Base-by-base conservation (phyloP, 352 stramenopile genomes). In the Aphanomyces cochlioides region DNA sequence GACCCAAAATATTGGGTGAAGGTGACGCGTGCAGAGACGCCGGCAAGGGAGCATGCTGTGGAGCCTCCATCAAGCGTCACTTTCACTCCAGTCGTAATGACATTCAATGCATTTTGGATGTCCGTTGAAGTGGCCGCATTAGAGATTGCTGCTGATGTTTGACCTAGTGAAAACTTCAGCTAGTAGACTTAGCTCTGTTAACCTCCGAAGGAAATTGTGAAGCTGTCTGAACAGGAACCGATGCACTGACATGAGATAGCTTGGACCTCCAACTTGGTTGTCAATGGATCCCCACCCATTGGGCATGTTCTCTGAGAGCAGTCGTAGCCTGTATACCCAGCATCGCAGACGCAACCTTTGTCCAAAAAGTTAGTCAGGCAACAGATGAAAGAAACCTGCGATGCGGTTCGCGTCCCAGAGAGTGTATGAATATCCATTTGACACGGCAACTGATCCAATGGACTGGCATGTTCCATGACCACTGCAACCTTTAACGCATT, bases 401-500 rank as follows among this genome's bases (percentile, higher is more conserved):
- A 97, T 90, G 36, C 85, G 82, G 37, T 92, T 77, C 5, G 90
- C 89, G 69, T 97, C 90, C 90, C 90, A 97, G 0, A 76, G 75
- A 15, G 77, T 75, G 69, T 90, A 89, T n/a, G 69, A 76, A n/a
- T 77, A 67, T 2, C 78, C 82, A 69, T 91, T 90, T 48, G 72
- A 74, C 66, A 78, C 75, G 8, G 77, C 87, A 36, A 79, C 75
- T n/a, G 78, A 66, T 15, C 73, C 70, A 78, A 97, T 92, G 61
- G 79, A 92, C 68, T 88, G 70, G 70, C 94, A 98, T 47, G 85
- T 82, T 7, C 94, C 94, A 67, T 98, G 92, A 58, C 85, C 89
- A 48, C 81, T 95, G 78, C 94, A 98, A 5, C 85, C 81, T 56
- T 81, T 86, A 0, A 82, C 86, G 70, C 93, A 98, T 1, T 80